Conservation (phyloP, 495 filamentous ascomycete genomes). For the Tuber microsphaerosporum region DNA sequence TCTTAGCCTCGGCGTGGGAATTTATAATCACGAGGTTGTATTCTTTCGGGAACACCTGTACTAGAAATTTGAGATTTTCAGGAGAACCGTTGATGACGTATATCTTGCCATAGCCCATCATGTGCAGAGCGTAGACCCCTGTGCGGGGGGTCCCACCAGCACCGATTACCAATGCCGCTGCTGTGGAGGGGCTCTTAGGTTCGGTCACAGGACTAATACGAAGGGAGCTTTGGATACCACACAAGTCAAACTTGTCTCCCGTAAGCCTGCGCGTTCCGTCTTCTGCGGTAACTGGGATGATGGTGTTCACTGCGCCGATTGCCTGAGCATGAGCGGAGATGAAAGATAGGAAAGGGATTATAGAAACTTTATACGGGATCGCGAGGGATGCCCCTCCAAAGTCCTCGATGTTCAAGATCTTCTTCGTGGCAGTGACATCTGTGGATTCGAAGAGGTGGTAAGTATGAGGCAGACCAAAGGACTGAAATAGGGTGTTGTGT, state of each 20-base stretch:
- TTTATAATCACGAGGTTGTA: slow-evolving; percentile 66
- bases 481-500: slow-evolving; percentile 78
- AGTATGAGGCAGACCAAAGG: slow-evolving; percentile 75
- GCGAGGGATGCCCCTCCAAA: slow-evolving; percentile 95
- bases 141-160: slow-evolving; percentile 87
- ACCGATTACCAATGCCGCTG: slow-evolving; percentile 65
- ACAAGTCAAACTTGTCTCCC: slow-evolving; percentile 95
- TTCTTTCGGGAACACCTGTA: slow-evolving; percentile 62
- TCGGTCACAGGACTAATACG: slow-evolving; percentile 58
- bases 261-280: slow-evolving; percentile 51
- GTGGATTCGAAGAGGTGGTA: slow-evolving; percentile 68
- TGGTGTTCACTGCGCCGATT: slow-evolving; percentile 94
- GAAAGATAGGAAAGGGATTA: slow-evolving; percentile 73
- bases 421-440: slow-evolving; percentile 56
- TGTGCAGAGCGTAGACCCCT: slow-evolving; percentile 79
- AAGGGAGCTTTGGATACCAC: slow-evolving; percentile 80
- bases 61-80: slow-evolving; percentile 58
- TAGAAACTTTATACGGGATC: slow-evolving; percentile 86
- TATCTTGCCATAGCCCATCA: slow-evolving; percentile 75
- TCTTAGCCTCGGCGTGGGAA: slow-evolving; percentile 47
- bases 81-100: slow-evolving; percentile 77
- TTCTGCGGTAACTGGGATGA: slow-evolving; percentile 52
- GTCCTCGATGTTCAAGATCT: slow-evolving; percentile 59
- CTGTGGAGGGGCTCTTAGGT: slow-evolving; percentile 28
- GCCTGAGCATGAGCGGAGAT: slow-evolving; percentile 66